Evolutionary conservation across 1,284 basidiomycete species (phyloP).

Genomic region (Tausonia pullulans): DNA sequence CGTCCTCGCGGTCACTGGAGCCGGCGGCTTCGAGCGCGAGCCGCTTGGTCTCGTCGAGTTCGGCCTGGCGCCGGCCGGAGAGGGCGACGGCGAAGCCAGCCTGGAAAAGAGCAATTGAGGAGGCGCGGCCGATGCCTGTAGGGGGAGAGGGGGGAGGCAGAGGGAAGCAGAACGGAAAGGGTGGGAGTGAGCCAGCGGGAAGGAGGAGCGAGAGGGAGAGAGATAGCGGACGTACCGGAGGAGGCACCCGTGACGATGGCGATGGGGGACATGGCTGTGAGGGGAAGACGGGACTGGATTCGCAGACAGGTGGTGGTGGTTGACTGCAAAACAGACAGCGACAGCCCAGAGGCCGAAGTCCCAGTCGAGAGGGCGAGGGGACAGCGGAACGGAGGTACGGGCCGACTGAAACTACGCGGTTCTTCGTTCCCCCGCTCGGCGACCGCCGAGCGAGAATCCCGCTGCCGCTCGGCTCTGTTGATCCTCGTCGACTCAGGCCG

Average conservation of each 20-base stretch:
- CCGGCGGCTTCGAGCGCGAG: conserved; percentile 35
- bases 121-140: conserved; percentile 43
- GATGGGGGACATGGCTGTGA: conserved; percentile 11
- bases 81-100: conserved; percentile 52
- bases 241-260: conserved; percentile 33
- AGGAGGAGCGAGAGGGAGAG: neutral
- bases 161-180: neutral
- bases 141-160: too few relatives aligned
- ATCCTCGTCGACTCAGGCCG: too few relatives aligned
- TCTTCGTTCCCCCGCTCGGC: too few relatives aligned
- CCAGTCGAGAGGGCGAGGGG: too few relatives aligned
- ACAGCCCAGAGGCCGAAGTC: too few relatives aligned
- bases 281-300: neutral
- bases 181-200: neutral
- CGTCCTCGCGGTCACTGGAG: conserved; percentile 20
- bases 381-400: too few relatives aligned
- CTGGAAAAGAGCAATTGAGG: conserved; percentile 43
- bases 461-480: too few relatives aligned
- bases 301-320: neutral
- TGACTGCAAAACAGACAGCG: too few relatives aligned
- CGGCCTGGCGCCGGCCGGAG: conserved; percentile 45
- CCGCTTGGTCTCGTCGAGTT: conserved; percentile 48
- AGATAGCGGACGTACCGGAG: conserved; percentile 18
- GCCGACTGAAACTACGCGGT: too few relatives aligned
- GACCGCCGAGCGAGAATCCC: too few relatives aligned